These are phyloP conservation scores for Hypoxylon fragiforme DNA, from an alignment of 495 filamentous ascomycete genomes.

Conservation along the genomic window DNA sequence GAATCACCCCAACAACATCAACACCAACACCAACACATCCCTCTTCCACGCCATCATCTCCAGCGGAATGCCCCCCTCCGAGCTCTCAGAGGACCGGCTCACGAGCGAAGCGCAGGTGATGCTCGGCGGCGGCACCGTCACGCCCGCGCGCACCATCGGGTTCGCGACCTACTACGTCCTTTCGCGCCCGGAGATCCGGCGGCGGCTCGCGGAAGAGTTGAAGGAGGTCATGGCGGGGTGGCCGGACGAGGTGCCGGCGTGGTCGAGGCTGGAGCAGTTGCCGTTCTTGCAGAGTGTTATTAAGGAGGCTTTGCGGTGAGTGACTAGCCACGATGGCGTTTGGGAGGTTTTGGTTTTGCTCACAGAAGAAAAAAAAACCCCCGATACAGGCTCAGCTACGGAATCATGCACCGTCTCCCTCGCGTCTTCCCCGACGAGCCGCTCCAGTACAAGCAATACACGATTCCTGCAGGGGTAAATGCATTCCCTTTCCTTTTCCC, in stretches of 20 bases:
- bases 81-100: constrained; percentile 1
- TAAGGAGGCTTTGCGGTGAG: constrained; percentile 45
- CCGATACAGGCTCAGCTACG: constrained; percentile 32
- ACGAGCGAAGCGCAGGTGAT: constrained; percentile 40
- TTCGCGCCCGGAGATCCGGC: constrained; percentile 35
- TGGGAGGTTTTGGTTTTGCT: no score
- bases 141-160: constrained; percentile 36
- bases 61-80: constrained; percentile 13
- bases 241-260: constrained; percentile 25
- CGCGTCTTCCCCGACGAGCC: constrained; percentile 37
- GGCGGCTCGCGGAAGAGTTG: constrained; percentile 1
- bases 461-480: constrained; percentile 44
- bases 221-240: constrained; percentile 24
- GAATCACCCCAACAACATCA: not conserved
- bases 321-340: no score
- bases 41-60: constrained; percentile 23
- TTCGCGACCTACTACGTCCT: constrained; percentile 48
- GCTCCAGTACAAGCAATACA: constrained; percentile 44
- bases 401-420: constrained; percentile 5
- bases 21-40: not conserved
- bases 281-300: constrained; percentile 46
- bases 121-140: constrained; percentile 41
- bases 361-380: no score
- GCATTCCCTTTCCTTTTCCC: no score
- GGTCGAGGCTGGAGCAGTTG: constrained; percentile 49